phyloP scores from a whole-genome alignment of 179 eudicot genomes.

The Beta corolliflora region DNA sequence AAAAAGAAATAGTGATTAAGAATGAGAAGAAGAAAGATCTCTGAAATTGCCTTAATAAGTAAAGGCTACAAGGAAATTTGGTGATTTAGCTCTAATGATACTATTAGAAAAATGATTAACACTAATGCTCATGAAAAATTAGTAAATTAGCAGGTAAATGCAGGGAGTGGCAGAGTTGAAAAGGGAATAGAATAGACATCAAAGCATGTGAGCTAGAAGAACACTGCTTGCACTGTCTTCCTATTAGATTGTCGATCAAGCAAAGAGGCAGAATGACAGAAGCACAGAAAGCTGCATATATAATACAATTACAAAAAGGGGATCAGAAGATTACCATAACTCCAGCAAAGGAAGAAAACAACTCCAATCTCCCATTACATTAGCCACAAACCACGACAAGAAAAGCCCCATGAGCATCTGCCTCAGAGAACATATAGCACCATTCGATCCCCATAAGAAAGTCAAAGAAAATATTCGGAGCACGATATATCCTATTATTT shows the following conservation, averaged over 20 bases:
- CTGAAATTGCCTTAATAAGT: background rate
- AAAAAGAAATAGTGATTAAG: constrained; percentile 11
- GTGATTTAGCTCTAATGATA: background rate
- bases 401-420: background rate
- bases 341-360: background rate
- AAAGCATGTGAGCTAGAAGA: background rate
- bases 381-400: background rate
- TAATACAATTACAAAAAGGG: background rate
- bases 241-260: background rate
- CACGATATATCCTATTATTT: background rate
- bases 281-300: background rate
- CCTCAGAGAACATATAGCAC: background rate
- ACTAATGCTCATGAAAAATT: background rate
- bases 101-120: background rate
- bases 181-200: background rate
- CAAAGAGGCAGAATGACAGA: background rate
- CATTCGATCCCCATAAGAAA: background rate
- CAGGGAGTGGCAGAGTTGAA: background rate
- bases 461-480: background rate
- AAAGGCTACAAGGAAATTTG: background rate
- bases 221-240: background rate
- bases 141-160: background rate
- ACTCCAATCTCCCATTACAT: background rate
- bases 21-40: background rate
- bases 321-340: background rate